phyloP scores from a whole-genome alignment of 495 filamentous ascomycete genomes.

The Aspergillus haitiensis region DNA sequence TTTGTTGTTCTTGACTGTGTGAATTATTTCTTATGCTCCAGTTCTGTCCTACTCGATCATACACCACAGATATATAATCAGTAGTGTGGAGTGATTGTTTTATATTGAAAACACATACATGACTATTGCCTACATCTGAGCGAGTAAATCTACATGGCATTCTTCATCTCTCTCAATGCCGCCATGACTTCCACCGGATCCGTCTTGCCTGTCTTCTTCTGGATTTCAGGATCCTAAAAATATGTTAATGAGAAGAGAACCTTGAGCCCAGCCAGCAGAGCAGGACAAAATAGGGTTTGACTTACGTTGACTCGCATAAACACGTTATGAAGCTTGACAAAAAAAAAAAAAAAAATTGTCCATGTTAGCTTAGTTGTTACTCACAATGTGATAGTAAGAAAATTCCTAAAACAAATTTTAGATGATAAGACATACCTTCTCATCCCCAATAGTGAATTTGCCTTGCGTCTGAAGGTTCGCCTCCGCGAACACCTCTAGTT shows the following conservation, averaged over 20 bases:
- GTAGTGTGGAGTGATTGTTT: no score
- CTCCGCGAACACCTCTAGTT: conserved; percentile 72
- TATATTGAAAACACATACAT: no score
- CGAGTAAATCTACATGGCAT: conserved; percentile 13
- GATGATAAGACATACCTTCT: conserved; percentile 65
- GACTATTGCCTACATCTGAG: background rate
- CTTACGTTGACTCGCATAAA: conserved; percentile 89
- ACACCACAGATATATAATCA: no score
- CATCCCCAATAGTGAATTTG: conserved; percentile 94
- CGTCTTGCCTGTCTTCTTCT: conserved; percentile 79
- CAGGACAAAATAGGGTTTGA: conserved; percentile 5
- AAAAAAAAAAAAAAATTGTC: no score
- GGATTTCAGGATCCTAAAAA: conserved; percentile 74
- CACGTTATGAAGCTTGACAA: conserved; percentile 80
- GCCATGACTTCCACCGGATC: conserved; percentile 86
- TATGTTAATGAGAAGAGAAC: conserved; percentile 9
- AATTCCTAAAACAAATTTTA: no score
- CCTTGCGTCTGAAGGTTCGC: conserved; percentile 86
- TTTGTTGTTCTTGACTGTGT: background rate
- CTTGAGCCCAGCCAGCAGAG: background rate
- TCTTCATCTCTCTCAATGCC: conserved; percentile 85
- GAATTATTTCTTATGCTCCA: no score
- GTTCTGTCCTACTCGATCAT: no score
- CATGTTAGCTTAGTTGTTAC: no score
- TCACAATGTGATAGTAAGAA: no score